phyloP scores from a whole-genome alignment of 768 basidiomycete species.

The Lyophyllum atratum region DNA sequence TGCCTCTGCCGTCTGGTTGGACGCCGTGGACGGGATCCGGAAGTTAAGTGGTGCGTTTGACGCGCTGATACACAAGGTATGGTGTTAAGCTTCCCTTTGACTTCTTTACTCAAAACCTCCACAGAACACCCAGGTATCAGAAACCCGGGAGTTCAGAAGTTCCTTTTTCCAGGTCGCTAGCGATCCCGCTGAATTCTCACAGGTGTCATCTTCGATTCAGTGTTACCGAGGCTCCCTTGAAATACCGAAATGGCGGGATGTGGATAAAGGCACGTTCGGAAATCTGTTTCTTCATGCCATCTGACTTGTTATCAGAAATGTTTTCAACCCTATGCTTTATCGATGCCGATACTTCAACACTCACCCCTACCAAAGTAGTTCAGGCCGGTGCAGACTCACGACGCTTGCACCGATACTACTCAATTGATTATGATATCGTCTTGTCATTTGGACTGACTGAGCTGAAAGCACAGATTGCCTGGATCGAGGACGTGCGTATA shows the following conservation, averaged over 20 bases:
- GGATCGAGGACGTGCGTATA: slow-evolving; percentile 48
- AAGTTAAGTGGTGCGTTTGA: slow-evolving; percentile 21
- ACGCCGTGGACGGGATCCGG: slow-evolving; percentile 11
- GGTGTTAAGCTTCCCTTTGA: not conserved
- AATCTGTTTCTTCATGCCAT: not conserved
- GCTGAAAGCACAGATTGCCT: slow-evolving; percentile 51
- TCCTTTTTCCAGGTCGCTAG: slow-evolving; percentile 12
- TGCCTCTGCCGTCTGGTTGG: slow-evolving; percentile 3
- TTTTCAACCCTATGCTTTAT: slow-evolving; percentile 1
- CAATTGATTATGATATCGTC: slow-evolving; percentile 42
- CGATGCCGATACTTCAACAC: not conserved
- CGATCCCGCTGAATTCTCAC: slow-evolving; percentile 2
- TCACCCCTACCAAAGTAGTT: not conserved
- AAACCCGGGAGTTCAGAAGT: slow-evolving; percentile 24
- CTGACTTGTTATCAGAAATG: not conserved
- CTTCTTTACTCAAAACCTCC: not conserved
- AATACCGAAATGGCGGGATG: slow-evolving; percentile 27
- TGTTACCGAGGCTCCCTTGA: slow-evolving; percentile 22
- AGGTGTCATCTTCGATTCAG: slow-evolving; percentile 17
- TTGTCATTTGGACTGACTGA: slow-evolving; percentile 56
- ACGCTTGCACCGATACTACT: slow-evolving; percentile 26
- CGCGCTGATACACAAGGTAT: slow-evolving; percentile 27
- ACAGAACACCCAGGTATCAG: slow-evolving; percentile 38
- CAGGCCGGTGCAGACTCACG: slow-evolving; percentile 21
- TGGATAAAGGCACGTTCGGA: not conserved